phyloP scores from a whole-genome alignment of 192 early-diverging fungal genomes.

The Gamsiella multidivaricata region DNA sequence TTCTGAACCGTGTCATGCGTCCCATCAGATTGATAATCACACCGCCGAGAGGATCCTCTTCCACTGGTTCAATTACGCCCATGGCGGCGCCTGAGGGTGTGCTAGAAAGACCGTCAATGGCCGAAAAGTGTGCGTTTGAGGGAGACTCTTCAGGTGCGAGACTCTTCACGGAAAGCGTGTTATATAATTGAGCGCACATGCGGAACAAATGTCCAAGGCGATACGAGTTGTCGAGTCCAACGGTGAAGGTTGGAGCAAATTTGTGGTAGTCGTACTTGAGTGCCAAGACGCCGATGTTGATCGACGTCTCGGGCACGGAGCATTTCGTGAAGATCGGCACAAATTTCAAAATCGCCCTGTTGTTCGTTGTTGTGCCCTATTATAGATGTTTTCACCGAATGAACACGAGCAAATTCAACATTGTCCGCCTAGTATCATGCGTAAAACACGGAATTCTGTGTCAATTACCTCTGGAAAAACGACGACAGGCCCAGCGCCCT shows the following conservation, averaged over 20 bases:
- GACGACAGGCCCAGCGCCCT: slow-evolving; percentile 65
- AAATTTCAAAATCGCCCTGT: slow-evolving; percentile 84
- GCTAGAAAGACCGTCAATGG: slow-evolving; percentile 30
- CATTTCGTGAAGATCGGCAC: slow-evolving; percentile 75
- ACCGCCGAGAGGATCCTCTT: slow-evolving; percentile 65
- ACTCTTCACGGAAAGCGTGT: slow-evolving; percentile 60
- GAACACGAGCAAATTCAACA: neutral
- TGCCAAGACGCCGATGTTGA: slow-evolving; percentile 68
- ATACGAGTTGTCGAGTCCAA: slow-evolving; percentile 57
- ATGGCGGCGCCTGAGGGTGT: slow-evolving; percentile 21
- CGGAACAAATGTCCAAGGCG: slow-evolving; percentile 32
- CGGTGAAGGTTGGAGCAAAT: slow-evolving; percentile 74
- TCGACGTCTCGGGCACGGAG: slow-evolving; percentile 66
- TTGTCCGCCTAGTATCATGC: too few relatives aligned
- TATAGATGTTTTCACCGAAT: neutral
- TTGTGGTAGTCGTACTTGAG: slow-evolving; percentile 74
- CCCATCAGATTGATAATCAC: slow-evolving; percentile 67
- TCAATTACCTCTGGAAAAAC: slow-evolving; percentile 77
- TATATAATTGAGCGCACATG: slow-evolving; percentile 56
- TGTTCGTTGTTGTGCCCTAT: slow-evolving; percentile 86
- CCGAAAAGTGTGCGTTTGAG: slow-evolving; percentile 47
- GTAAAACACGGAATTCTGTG: too few relatives aligned
- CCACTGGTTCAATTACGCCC: slow-evolving; percentile 40
- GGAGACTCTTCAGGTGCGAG: slow-evolving; percentile 63
- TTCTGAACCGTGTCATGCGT: slow-evolving; percentile 73